These are phyloP conservation scores for Verticillium longisporum DNA, from an alignment of 2,329 filamentous ascomycete genomes.

Conservation along the genomic window DNA sequence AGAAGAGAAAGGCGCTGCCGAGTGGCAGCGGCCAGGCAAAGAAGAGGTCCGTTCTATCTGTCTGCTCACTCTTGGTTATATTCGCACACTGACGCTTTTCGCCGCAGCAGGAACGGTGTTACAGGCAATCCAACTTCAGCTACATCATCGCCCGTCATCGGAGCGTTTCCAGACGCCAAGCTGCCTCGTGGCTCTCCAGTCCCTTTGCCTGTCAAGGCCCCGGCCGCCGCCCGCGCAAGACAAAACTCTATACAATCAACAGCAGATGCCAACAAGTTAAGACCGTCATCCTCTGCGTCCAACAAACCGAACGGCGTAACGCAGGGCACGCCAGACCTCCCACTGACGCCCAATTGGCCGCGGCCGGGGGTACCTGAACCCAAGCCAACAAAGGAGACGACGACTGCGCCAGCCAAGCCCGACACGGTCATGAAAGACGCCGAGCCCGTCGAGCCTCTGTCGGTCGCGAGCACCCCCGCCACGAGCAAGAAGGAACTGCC, in stretches of 20 bases:
- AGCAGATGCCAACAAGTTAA: slow-evolving; percentile 45
- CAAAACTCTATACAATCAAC: slow-evolving; percentile 65
- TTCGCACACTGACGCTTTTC: slow-evolving; percentile 8
- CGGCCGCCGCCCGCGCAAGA: slow-evolving; percentile 63
- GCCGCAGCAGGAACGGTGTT: slow-evolving; percentile 24
- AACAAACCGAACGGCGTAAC: slow-evolving; percentile 52
- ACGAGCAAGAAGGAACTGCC: slow-evolving; percentile 33
- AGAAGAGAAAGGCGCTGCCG: slow-evolving; percentile 61
- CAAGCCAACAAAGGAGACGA: slow-evolving; percentile 19
- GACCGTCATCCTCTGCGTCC: slow-evolving; percentile 53
- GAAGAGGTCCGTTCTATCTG: slow-evolving; percentile 61
- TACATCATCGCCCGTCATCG: slow-evolving; percentile 69
- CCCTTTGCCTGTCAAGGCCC: slow-evolving; percentile 27
- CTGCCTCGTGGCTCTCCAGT: slow-evolving; percentile 52
- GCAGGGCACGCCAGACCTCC: slow-evolving; percentile 28
- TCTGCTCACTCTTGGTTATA: background rate
- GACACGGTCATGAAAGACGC: slow-evolving; percentile 14
- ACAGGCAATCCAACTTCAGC: slow-evolving; percentile 60
- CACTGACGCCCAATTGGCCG: slow-evolving; percentile 11
- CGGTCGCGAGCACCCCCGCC: slow-evolving; percentile 18
- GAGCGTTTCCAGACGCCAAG: slow-evolving; percentile 58
- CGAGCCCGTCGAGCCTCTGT: slow-evolving; percentile 16
- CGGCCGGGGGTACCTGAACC: slow-evolving; percentile 18
- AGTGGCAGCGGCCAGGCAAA: slow-evolving; percentile 64
- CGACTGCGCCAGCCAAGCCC: slow-evolving; percentile 6